A percentile compares a stretch with the other conserved stretches of the same genome.
Conservation (phyloP, 2,329 filamentous ascomycete genomes). For the Xylariaceae sp. region DNA sequence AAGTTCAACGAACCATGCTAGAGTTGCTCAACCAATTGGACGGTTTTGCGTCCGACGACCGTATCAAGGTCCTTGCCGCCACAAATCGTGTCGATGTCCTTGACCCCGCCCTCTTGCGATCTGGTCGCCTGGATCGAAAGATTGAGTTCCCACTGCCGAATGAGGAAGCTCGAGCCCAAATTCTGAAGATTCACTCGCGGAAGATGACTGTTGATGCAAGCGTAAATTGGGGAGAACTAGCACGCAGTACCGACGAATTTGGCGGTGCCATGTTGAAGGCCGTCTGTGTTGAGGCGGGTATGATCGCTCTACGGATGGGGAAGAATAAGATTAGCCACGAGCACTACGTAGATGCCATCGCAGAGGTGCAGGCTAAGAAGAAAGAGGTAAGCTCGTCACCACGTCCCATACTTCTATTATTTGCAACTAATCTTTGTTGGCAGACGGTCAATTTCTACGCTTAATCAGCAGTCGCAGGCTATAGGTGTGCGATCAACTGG, state of each 20-base stretch:
- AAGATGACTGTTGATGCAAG: conserved; percentile 96
- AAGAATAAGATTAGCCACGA: conserved; percentile 98
- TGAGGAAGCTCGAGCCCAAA: conserved; percentile 95
- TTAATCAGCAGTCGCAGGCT: conserved; percentile 34
- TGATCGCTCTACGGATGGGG: conserved; percentile 94
- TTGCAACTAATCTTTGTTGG: conserved; percentile 35
- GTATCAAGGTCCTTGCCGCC: conserved; percentile 94
- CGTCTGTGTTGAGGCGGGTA: conserved; percentile 97
- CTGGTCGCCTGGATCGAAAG: conserved; percentile 92
- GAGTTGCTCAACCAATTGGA: conserved; percentile 98
- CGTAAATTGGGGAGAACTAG: conserved; percentile 96
- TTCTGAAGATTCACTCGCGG: conserved; percentile 93
- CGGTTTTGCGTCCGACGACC: conserved; percentile 94
- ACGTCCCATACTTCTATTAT: background rate
- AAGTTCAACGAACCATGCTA: conserved; percentile 98
- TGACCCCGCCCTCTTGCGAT: conserved; percentile 88
- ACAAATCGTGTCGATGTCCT: conserved; percentile 95
- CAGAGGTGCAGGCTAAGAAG: conserved; percentile 95
- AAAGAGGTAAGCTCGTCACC: conserved; percentile 70
- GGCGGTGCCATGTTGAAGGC: conserved; percentile 98
- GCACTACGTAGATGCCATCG: conserved; percentile 98
- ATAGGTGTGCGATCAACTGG: conserved; percentile 2
- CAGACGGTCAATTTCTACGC: conserved; percentile 62
- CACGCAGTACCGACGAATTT: conserved; percentile 97
- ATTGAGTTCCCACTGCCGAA: conserved; percentile 98